Conservation (phyloP, 2,329 filamentous ascomycete genomes). For the Dothideomycetidae sp. region DNA sequence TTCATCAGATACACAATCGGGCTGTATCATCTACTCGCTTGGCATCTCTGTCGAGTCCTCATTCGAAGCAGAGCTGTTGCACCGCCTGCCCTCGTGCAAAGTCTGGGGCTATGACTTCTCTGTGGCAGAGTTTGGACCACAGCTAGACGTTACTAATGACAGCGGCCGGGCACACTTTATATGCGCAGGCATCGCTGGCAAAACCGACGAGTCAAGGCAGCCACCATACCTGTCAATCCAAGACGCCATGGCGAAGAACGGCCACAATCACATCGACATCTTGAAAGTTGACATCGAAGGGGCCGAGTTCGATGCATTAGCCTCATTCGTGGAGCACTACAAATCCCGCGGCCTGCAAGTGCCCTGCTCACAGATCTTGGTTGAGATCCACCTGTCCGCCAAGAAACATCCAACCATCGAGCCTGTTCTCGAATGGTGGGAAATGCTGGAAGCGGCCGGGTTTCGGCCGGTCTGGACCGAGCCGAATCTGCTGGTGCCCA, state of each 20-base stretch:
- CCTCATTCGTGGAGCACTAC: neutral
- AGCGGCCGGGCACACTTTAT: constrained; percentile 21
- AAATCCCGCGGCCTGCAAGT: neutral
- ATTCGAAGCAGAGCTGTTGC: constrained; percentile 27
- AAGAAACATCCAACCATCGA: neutral
- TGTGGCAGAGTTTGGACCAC: constrained; percentile 14
- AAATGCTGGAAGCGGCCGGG: constrained; percentile 1
- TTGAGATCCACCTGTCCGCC: constrained; percentile 3
- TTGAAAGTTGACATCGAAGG: constrained; percentile 30
- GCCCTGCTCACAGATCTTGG: constrained; percentile 3
- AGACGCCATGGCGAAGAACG: constrained; percentile 27
- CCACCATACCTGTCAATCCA: constrained; percentile 25
- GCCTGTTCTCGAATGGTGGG: constrained; percentile 4
- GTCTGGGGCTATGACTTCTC: constrained; percentile 28
- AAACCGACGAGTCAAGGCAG: constrained; percentile 15
- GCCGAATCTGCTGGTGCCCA: constrained; percentile 13
- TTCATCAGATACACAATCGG: too few relatives aligned
- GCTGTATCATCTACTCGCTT: constrained; percentile 26
- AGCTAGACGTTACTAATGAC: constrained; percentile 12
- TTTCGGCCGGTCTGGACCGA: constrained; percentile 11
- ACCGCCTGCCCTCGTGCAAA: constrained; percentile 16
- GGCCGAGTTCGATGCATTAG: constrained; percentile 20
- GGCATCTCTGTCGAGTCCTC: constrained; percentile 26
- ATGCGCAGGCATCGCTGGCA: constrained; percentile 21
- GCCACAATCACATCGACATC: constrained; percentile 28